Evolutionary conservation across 2,329 filamentous ascomycete genomes (phyloP).

Genomic region (Sphaerulina musiva): DNA sequence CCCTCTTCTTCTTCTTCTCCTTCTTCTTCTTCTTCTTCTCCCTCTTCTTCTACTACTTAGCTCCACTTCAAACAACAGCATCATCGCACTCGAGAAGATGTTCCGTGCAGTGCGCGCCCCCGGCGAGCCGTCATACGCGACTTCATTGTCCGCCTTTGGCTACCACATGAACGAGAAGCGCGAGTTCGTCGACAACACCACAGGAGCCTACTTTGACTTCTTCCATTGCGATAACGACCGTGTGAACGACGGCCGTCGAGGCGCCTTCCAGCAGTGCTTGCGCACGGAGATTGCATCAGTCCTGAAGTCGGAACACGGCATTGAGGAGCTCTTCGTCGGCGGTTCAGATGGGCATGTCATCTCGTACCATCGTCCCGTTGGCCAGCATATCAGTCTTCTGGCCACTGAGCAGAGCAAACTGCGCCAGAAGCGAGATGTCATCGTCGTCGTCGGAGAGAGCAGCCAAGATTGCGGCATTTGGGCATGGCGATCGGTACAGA

Average conservation of each 20-base stretch:
- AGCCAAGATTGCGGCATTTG: constrained; percentile 67
- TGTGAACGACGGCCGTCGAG: constrained; percentile 66
- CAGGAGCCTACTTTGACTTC: constrained; percentile 64
- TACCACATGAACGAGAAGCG: constrained; percentile 35
- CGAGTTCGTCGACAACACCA: constrained; percentile 36
- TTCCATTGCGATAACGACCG: constrained; percentile 66
- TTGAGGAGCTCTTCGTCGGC: constrained; percentile 27
- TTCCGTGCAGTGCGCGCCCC: constrained; percentile 66
- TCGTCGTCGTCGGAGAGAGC: constrained; percentile 69
- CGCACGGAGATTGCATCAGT: constrained; percentile 24
- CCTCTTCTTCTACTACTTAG: too few relatives aligned
- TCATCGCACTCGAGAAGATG: constrained; percentile 46
- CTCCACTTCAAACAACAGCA: too few relatives aligned
- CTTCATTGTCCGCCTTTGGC: constrained; percentile 65
- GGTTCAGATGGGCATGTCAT: constrained; percentile 6
- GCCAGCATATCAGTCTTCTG: constrained; percentile 65
- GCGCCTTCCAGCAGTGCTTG: constrained; percentile 52
- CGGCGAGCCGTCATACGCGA: constrained; percentile 60
- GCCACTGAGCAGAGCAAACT: constrained; percentile 49
- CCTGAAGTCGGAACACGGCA: constrained; percentile 15
- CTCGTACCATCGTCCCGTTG: constrained; percentile 24
- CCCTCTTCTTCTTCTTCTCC: too few relatives aligned
- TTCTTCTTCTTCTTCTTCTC: too few relatives aligned
- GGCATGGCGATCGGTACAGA: constrained; percentile 60
- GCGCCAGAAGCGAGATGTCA: constrained; percentile 49